Percentiles rank a stretch among this genome's conserved stretches.
phyloP scores from a whole-genome alignment of 2,329 filamentous ascomycete species.

The Atkinsonella hypoxylon region DNA sequence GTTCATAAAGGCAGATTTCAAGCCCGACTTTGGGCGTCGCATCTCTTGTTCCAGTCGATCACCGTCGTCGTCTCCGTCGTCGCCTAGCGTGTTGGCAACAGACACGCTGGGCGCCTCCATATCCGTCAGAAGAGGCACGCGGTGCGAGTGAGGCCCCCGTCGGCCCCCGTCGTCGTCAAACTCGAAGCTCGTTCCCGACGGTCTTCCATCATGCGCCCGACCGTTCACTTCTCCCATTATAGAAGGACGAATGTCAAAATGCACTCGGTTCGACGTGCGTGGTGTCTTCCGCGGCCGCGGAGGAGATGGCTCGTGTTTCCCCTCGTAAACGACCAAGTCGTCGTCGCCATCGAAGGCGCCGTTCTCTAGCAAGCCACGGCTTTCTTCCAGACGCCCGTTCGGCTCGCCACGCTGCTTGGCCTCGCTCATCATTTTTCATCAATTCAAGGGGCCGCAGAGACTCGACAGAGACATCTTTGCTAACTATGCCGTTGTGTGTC shows the following conservation, averaged over 20 bases:
- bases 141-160: conserved; percentile 37
- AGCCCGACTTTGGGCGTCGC: conserved; percentile 65
- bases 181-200: conserved; percentile 33
- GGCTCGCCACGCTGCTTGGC: conserved; percentile 19
- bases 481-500: not conserved
- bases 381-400: conserved; percentile 19
- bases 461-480: conserved; percentile 9
- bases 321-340: conserved; percentile 13
- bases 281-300: conserved; percentile 11
- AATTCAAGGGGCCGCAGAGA: conserved; percentile 6
- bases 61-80: conserved; percentile 24
- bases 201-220: conserved; percentile 4
- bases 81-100: conserved; percentile 45
- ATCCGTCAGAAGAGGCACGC: conserved; percentile 65
- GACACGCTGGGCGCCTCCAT: conserved; percentile 71
- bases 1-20: conserved; percentile 93
- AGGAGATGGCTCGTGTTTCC: conserved; percentile 7
- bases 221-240: conserved; percentile 23
- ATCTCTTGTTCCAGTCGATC: conserved; percentile 42
- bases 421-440: conserved; percentile 22
- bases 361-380: conserved; percentile 18
- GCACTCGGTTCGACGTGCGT: conserved; percentile 55
- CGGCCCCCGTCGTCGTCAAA: conserved; percentile 29
- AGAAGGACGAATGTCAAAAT: conserved; percentile 51
- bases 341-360: conserved; percentile 14